A percentile compares a stretch with the other conserved stretches of the same genome.
Evolutionary conservation across 2,329 filamentous ascomycete species (phyloP).

Genomic region (Xylariaceae sp.): DNA sequence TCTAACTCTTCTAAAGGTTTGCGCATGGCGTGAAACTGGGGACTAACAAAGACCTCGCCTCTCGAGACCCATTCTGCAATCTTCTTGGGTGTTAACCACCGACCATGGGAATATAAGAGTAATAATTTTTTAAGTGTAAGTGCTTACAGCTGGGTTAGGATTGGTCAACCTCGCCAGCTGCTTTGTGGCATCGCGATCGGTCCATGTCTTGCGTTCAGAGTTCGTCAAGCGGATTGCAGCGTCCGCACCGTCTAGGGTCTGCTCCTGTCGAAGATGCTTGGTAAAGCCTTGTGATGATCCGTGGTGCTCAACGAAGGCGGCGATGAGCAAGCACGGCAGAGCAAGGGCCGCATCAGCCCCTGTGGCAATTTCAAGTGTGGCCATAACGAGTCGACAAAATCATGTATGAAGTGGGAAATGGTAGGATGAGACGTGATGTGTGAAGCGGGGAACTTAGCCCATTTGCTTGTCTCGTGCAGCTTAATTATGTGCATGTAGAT

Average conservation of each 20-base stretch:
- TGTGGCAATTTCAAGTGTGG: neutral
- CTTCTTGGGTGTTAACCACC: neutral
- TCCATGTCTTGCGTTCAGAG: too few species aligned
- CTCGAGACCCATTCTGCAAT: slow-evolving; percentile 5
- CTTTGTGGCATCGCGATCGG: too few species aligned
- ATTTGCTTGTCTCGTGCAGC: too few species aligned
- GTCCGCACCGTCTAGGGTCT: too few species aligned
- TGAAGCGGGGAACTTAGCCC: too few species aligned
- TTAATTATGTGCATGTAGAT: too few species aligned
- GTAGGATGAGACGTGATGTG: too few species aligned
- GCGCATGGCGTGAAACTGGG: slow-evolving; percentile 4
- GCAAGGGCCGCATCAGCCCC: slow-evolving; percentile 1
- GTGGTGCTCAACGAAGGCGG: neutral
- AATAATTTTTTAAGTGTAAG: neutral
- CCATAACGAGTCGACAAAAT: neutral
- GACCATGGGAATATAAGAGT: neutral
- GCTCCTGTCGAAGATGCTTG: too few species aligned
- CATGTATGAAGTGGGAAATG: too few species aligned
- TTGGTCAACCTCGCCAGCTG: neutral
- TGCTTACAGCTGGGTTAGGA: neutral
- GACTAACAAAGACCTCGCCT: neutral
- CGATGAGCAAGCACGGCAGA: neutral
- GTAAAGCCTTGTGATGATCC: neutral
- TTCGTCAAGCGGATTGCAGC: too few species aligned
- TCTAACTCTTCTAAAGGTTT: slow-evolving; percentile 8